Evolutionary conservation across 306 rosid genomes (phyloP).

Genomic region (Spatholobus suberectus): DNA sequence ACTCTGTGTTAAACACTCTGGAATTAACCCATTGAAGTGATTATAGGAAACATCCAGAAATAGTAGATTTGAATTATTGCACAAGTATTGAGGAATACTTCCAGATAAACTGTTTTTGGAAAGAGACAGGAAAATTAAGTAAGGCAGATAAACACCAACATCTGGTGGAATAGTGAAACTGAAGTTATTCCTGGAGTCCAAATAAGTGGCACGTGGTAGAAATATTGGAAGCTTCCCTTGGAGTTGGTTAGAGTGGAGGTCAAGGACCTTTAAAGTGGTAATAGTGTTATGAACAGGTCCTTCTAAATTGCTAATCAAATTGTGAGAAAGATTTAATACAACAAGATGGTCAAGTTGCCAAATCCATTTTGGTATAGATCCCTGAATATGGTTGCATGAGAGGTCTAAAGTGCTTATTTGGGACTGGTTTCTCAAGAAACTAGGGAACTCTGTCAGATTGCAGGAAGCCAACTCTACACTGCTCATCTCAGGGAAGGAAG

Average conservation of each 20-base stretch:
- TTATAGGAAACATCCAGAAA: too few relatives aligned
- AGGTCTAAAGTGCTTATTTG: too few relatives aligned
- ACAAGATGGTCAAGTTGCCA: background rate
- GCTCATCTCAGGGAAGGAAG: background rate
- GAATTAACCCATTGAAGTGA: too few relatives aligned
- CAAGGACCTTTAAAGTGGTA: background rate
- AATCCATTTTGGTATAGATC: slow-evolving; percentile 57
- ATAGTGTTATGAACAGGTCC: background rate
- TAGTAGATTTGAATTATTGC: too few relatives aligned
- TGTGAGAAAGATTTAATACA: slow-evolving; percentile 56
- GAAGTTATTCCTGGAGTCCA: slow-evolving; percentile 32
- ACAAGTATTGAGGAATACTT: too few relatives aligned
- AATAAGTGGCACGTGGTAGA: background rate
- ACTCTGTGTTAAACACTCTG: too few relatives aligned
- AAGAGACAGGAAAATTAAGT: too few relatives aligned
- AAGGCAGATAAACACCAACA: background rate
- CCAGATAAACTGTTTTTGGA: slow-evolving; percentile 5
- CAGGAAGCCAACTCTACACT: background rate
- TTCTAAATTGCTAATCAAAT: background rate
- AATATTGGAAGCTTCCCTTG: slow-evolving; percentile 25
- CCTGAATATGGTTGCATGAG: slow-evolving; percentile 47
- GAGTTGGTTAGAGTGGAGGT: slow-evolving; percentile 45
- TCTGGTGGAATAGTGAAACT: slow-evolving; percentile 24
- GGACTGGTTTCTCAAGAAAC: background rate
- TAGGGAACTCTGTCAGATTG: background rate